Evolutionary conservation across 345 rosid genomes (phyloP).

Genomic region (Cardamine resedifolia): DNA sequence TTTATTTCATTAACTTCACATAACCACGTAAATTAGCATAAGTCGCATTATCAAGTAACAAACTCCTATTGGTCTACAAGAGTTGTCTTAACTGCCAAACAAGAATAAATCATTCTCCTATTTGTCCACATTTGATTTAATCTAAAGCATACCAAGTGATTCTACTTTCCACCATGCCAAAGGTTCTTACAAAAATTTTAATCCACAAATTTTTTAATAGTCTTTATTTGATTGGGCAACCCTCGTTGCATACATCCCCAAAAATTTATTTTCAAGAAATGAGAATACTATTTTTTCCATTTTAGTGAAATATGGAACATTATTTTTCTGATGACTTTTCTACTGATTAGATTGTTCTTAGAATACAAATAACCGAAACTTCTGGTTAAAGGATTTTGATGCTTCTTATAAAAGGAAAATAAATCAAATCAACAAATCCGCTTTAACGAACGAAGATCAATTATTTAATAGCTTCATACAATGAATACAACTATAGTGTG

Average conservation of each 20-base stretch:
- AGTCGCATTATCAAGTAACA: conserved; percentile 13
- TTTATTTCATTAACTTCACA: not conserved
- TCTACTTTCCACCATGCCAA: conserved; percentile 37
- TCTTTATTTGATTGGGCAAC: conserved; percentile 5
- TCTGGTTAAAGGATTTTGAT: conserved; percentile 28
- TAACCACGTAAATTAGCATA: not conserved
- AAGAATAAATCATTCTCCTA: not conserved
- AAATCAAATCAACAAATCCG: conserved; percentile 5
- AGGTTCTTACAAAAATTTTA: not conserved
- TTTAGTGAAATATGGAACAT: not conserved
- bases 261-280: conserved; percentile 20
- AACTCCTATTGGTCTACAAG: conserved; percentile 7
- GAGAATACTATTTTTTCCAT: not conserved
- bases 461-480: conserved; percentile 5
- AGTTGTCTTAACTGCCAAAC: conserved; percentile 18
- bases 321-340: conserved; percentile 11
- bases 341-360: conserved; percentile 23
- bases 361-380: conserved; percentile 8
- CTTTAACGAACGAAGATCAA: conserved; percentile 24
- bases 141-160: conserved; percentile 52
- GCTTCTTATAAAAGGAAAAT: conserved; percentile 28
- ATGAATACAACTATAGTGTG: conserved; percentile 11
- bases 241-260: conserved; percentile 40
- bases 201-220: conserved; percentile 14
- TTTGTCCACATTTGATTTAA: conserved; percentile 30